Evolutionary conservation across 2,329 filamentous ascomycete genomes (phyloP).

Genomic region (Pezicula neosporulosa): DNA sequence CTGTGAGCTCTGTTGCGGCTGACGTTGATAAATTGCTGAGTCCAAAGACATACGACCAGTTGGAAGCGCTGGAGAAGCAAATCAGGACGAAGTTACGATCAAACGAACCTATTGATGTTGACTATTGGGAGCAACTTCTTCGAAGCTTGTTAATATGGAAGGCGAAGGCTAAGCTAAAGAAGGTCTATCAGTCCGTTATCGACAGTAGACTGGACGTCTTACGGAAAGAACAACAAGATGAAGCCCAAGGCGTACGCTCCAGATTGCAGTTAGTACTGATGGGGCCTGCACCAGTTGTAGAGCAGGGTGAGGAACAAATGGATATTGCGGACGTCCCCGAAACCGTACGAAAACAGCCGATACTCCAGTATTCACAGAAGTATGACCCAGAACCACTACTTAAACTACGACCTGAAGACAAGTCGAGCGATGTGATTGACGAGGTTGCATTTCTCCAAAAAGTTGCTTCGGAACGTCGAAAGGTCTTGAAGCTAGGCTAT

Average conservation of each 20-base stretch:
- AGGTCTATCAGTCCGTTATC: conserved; percentile 73
- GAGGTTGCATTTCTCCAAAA: conserved; percentile 55
- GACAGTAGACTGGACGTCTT: conserved; percentile 65
- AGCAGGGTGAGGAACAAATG: conserved; percentile 18
- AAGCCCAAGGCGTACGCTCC: conserved; percentile 52
- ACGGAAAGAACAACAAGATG: conserved; percentile 63
- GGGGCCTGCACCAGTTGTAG: conserved; percentile 24
- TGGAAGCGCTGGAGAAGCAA: conserved; percentile 83
- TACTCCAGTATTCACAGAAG: conserved; percentile 34
- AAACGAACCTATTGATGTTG: conserved; percentile 83
- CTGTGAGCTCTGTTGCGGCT: conserved; percentile 75
- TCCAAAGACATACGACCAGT: conserved; percentile 81
- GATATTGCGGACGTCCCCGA: conserved; percentile 11
- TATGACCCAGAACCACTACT: conserved; percentile 65
- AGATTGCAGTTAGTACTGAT: conserved; percentile 49
- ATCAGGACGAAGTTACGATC: conserved; percentile 83
- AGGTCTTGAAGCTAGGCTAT: conserved; percentile 61
- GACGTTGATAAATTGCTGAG: conserved; percentile 86
- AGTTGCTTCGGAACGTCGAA: conserved; percentile 55
- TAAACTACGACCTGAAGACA: conserved; percentile 62
- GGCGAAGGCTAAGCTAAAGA: conserved; percentile 78
- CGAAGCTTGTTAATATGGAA: conserved; percentile 86
- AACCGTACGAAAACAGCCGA: conserved; percentile 20
- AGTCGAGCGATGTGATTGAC: conserved; percentile 52
- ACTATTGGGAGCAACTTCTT: conserved; percentile 95